Evolutionary conservation across 106 monocot species (phyloP), one percentile per base, ranked within the genome.

Genomic region (Dioscorea dumetorum): DNA sequence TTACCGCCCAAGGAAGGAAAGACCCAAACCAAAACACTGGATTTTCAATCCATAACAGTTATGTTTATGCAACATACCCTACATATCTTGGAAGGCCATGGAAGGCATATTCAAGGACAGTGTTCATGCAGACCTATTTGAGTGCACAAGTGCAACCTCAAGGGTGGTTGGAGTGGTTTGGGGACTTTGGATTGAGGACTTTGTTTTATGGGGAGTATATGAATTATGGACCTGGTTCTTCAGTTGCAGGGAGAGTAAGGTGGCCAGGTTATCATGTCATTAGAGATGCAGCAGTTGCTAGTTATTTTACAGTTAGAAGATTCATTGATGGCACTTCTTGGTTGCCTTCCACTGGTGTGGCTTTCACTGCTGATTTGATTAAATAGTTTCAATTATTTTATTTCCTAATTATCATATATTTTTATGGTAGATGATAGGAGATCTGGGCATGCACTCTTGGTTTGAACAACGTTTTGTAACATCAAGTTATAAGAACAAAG

Each of bases 61-160:
- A 70, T 50, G 82, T 89, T 0, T 79, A 83, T 35, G 76, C 78
- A 1, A 80, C 79, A 3, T 69, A 70, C 28, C 86, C 86, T 5
- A 89, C 89, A 11, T 97, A 87, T 67, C 66, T 97, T 20, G 97
- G 97, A 15, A 79, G 97, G 59, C 94, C 94, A 0, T 94, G 94
- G 90, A 94, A 91, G 81, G 71, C 76, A 33, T 94, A 76, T 79
- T 94, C 94, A 0, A 82, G 85, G 67, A 83, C 82, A 0, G 81
- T 94, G 2, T 82, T 94, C 78, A 87, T 94, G 87, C 82, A 94
- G 68, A 74, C 83, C 0, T 90, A 83, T 61, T 66, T 94, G 15
- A 70, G 85, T 16, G 35, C 68, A 0, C 28, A 52, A 31, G 83
- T 94, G 0, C 80, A 83, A 63, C 80, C 94, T 0, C 48, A 61